A percentile compares a stretch with the other conserved stretches of the same genome.
phyloP scores from a whole-genome alignment of 176 grass and related monocot genomes.

The Elaeis guineensis region DNA sequence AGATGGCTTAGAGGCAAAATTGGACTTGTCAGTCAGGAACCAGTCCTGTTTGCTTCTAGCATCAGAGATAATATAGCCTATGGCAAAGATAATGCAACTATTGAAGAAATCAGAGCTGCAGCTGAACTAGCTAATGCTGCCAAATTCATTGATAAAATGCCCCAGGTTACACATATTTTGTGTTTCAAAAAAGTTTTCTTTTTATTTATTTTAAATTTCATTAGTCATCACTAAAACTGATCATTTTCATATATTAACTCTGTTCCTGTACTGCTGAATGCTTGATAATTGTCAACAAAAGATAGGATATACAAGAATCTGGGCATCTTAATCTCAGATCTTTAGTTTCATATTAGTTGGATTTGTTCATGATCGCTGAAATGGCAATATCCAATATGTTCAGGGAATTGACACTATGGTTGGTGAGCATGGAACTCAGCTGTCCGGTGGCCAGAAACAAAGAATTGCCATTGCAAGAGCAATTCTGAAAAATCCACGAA shows the following conservation, averaged over 20 bases:
- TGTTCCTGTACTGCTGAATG: too few species aligned
- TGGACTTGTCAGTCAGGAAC: slow-evolving; percentile 89
- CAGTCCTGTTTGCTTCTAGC: slow-evolving; percentile 63
- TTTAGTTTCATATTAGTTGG: too few species aligned
- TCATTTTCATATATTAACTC: too few species aligned
- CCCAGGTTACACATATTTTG: slow-evolving; percentile 35
- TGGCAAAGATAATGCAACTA: slow-evolving; percentile 58
- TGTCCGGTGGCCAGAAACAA: slow-evolving; percentile 93
- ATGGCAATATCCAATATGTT: background rate
- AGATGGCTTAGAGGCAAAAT: slow-evolving; percentile 88
- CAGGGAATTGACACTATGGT: slow-evolving; percentile 81
- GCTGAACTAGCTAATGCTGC: slow-evolving; percentile 84
- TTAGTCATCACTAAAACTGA: too few species aligned
- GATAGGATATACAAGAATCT: too few species aligned
- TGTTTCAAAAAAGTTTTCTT: too few species aligned
- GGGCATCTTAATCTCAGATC: too few species aligned
- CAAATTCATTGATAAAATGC: slow-evolving; percentile 97
- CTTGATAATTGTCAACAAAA: too few species aligned
- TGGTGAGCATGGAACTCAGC: slow-evolving; percentile 73
- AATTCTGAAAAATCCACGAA: slow-evolving; percentile 86
- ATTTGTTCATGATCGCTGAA: too few species aligned
- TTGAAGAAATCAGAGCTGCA: slow-evolving; percentile 80
- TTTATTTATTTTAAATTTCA: too few species aligned
- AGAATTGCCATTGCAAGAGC: slow-evolving; percentile 93
- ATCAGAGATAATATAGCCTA: slow-evolving; percentile 85